These are phyloP conservation scores for Arabis alpina DNA, from an alignment of 345 rosid genomes.

Conservation along the genomic window DNA sequence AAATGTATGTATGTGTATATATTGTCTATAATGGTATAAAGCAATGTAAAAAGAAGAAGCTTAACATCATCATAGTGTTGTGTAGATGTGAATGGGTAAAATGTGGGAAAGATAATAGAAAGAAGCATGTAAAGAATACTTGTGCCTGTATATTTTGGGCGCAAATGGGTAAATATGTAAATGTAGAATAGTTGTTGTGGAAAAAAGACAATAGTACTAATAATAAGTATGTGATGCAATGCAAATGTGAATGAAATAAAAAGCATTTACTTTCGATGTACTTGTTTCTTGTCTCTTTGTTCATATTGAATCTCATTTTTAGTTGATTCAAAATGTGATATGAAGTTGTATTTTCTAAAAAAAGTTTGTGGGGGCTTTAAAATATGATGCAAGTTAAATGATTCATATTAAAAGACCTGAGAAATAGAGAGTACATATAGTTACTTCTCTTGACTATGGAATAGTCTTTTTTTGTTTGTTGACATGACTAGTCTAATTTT, in stretches of 20 bases:
- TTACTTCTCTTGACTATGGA: background rate
- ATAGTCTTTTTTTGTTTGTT: background rate
- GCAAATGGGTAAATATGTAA: constrained; percentile 31
- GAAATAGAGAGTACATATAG: background rate
- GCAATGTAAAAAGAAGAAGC: constrained; percentile 20
- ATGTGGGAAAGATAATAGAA: constrained; percentile 30
- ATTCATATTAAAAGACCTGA: background rate
- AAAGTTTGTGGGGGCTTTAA: too few relatives aligned
- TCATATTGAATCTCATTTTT: constrained; percentile 18
- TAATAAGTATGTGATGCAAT: constrained; percentile 28
- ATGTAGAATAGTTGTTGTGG: constrained; percentile 36
- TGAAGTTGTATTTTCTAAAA: background rate
- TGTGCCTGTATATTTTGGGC: constrained; percentile 37
- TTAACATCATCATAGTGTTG: constrained; percentile 31
- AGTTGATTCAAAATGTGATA: background rate
- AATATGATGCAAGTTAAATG: background rate
- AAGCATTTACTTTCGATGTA: constrained; percentile 20
- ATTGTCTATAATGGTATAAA: constrained; percentile 29
- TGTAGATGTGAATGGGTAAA: constrained; percentile 6
- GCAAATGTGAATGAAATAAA: constrained; percentile 41
- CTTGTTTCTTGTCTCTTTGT: constrained; percentile 25
- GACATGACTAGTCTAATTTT: background rate
- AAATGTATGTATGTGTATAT: background rate
- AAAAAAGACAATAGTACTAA: constrained; percentile 14
- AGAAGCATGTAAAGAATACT: constrained; percentile 16